Evolutionary conservation across 495 filamentous ascomycete genomes (phyloP), one percentile per base, ranked within the genome.

Genomic region (Eremomyces bilateralis): DNA sequence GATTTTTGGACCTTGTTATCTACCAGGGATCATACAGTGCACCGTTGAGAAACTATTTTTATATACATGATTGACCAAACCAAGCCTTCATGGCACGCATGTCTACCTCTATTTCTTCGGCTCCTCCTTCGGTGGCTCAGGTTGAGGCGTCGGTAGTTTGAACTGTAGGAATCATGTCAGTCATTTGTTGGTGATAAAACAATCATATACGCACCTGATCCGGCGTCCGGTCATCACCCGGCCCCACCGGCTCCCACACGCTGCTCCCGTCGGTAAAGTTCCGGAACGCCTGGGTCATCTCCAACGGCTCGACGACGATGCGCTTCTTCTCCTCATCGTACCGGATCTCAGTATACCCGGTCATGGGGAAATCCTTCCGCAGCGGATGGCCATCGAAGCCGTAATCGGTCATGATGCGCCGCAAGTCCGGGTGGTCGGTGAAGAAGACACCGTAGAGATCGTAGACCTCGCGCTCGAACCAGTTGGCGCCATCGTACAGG

Each of bases 321-420:
- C 90, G 68, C 70, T 99, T 95, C 77, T 95, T 99, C 69, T 95
- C 90, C 56, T 99, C 90, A 49, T 94, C 85, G 47, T 82, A 99
- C 40, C 90, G 65, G 34, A 99, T 75, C 69, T 99, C 90, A 34
- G 90, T 99, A 62, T 99, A 27, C 25, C 90, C 90, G 15, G 90
- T 95, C 54, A 95, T 59, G 20, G 90, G 90, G 57, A 99, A 99
- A 50, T 99, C 90, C 58, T 99, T 99, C 52, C 90, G 65, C 49
- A 99, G 59, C 5, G 90, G 90, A 62, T 95, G 85, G 15, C 90
- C 90, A 53, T 99, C 90, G 50, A 99, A 99, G 32, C 90, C 90
- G 57, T 99, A 99, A 51, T 99, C 90, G 27, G 90, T 99, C 85
- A 99, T 90, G 62, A 99, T 95, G 44, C 90, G 73, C 49, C 90